phyloP scores from a whole-genome alignment of 768 basidiomycete genomes.

The Russula vinacea region DNA sequence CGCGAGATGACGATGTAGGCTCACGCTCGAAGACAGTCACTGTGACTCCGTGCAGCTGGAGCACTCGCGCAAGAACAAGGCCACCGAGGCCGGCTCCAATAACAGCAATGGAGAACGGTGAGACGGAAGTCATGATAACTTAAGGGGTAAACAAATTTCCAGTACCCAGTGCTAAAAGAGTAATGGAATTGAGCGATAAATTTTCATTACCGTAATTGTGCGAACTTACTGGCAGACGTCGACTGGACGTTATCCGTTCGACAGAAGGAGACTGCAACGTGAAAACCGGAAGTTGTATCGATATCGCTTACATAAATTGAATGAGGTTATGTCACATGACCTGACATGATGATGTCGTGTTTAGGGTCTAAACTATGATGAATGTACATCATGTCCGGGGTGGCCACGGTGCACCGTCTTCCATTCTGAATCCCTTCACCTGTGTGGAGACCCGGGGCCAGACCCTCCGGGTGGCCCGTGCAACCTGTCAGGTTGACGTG shows the following conservation, averaged over 20 bases:
- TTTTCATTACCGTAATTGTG: not conserved
- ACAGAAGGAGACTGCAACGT: too few species aligned
- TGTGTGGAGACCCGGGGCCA: not conserved
- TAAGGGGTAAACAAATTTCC: not conserved
- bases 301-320: not conserved
- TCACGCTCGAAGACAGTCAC: slow-evolving; percentile 63
- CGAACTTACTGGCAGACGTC: not conserved
- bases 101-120: slow-evolving; percentile 20
- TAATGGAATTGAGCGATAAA: not conserved
- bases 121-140: slow-evolving; percentile 6
- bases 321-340: slow-evolving; percentile 1
- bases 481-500: not conserved
- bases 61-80: slow-evolving; percentile 56
- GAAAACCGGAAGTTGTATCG: too few species aligned
- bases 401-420: not conserved
- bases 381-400: not conserved
- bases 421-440: not conserved
- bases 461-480: slow-evolving; percentile 2
- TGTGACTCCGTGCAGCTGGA: slow-evolving; percentile 63
- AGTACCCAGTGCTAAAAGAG: not conserved
- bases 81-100: slow-evolving; percentile 37
- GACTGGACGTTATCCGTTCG: not conserved
- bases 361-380: not conserved
- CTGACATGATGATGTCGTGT: not conserved
- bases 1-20: slow-evolving; percentile 38